A percentile compares a stretch with the other conserved stretches of the same genome.
Evolutionary conservation across 192 early-diverging fungal species (phyloP).

Genomic region (Physocladia obscura): DNA sequence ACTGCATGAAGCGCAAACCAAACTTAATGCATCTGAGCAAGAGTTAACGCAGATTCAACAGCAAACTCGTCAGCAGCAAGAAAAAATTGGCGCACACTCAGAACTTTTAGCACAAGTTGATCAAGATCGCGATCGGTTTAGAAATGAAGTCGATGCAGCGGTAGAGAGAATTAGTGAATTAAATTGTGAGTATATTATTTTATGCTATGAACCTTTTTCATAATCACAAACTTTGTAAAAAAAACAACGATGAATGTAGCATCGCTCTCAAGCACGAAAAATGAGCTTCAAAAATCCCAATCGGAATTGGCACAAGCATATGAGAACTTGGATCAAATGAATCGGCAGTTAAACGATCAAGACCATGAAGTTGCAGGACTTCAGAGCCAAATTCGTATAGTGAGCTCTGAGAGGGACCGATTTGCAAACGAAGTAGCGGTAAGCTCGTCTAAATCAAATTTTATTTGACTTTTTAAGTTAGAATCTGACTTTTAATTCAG

Average conservation of each 20-base stretch:
- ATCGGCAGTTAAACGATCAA: constrained; percentile 38
- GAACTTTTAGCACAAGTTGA: constrained; percentile 41
- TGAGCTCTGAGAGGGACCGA: constrained; percentile 10
- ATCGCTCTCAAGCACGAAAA: constrained; percentile 8
- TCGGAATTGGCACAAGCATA: constrained; percentile 23
- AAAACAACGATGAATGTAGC: too few species aligned
- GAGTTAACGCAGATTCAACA: constrained; percentile 14
- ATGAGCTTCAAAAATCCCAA: constrained; percentile 17
- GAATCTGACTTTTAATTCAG: too few species aligned
- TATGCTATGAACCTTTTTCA: too few species aligned
- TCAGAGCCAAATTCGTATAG: not conserved
- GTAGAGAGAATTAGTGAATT: constrained; percentile 37
- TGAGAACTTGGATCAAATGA: constrained; percentile 36
- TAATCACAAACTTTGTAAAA: too few species aligned
- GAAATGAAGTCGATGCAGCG: constrained; percentile 39
- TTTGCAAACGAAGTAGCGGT: not conserved
- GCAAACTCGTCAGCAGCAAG: not conserved
- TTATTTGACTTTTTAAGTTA: not conserved
- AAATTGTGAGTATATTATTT: constrained; percentile 20
- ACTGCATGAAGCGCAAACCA: constrained; percentile 25
- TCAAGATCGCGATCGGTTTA: constrained; percentile 38
- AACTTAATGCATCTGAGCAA: not conserved
- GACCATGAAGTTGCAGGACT: constrained; percentile 30
- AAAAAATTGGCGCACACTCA: constrained; percentile 33
- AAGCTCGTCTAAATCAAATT: not conserved